Evolutionary conservation across 1,139 yeast species (phyloP).

Genomic region (Sugiyamaella japonica): DNA sequence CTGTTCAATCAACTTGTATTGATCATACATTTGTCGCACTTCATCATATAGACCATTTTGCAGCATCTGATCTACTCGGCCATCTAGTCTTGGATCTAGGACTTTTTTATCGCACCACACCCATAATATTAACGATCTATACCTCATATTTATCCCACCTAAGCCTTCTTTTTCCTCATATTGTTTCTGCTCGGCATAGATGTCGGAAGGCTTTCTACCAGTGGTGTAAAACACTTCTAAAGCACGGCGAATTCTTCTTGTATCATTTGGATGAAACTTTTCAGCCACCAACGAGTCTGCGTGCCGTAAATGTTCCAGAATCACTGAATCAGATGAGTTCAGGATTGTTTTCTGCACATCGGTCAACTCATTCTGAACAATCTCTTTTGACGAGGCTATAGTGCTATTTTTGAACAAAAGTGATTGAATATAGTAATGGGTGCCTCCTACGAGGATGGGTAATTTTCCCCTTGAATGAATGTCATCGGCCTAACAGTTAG

Average conservation of each 20-base stretch:
- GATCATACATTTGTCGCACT: slow-evolving; percentile 52
- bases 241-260: slow-evolving; percentile 73
- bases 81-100: slow-evolving; percentile 65
- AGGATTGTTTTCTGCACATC: slow-evolving; percentile 49
- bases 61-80: slow-evolving; percentile 83
- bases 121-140: slow-evolving; percentile 78
- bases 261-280: slow-evolving; percentile 91
- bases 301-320: slow-evolving; percentile 50
- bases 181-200: slow-evolving; percentile 61
- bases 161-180: neutral
- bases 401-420: slow-evolving; percentile 71
- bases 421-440: slow-evolving; percentile 87
- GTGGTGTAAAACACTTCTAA: slow-evolving; percentile 74
- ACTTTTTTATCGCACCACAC: slow-evolving; percentile 66
- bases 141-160: slow-evolving; percentile 46
- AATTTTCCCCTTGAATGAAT: slow-evolving; percentile 69
- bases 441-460: slow-evolving; percentile 94
- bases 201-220: slow-evolving; percentile 65
- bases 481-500: slow-evolving; percentile 48
- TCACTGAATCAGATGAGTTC: slow-evolving; percentile 48
- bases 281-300: slow-evolving; percentile 72
- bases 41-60: slow-evolving; percentile 59
- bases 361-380: slow-evolving; percentile 25
- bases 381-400: slow-evolving; percentile 25
- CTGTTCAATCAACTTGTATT: slow-evolving; percentile 25